Percentiles rank a stretch among this genome's conserved stretches.
These are phyloP conservation scores for Phalaenopsis equestris DNA, from an alignment of 106 monocot species.

Conservation along the genomic window DNA sequence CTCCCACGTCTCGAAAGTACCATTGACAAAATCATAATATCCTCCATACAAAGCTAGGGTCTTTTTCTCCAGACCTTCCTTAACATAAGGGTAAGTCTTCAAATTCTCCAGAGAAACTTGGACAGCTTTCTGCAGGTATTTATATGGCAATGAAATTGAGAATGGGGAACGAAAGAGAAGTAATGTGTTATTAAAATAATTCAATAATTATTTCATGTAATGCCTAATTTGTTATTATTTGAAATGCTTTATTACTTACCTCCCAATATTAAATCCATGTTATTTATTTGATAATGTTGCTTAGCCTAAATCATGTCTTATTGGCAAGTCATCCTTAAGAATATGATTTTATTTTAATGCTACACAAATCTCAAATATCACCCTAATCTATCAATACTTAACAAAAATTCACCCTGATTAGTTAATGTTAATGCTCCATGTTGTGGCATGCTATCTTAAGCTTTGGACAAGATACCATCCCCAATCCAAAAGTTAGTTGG, in stretches of 20 bases:
- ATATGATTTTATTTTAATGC: too few species aligned
- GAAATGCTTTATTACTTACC: too few species aligned
- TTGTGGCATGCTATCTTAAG: neutral
- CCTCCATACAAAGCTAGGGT: slow-evolving; percentile 28
- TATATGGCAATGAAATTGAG: neutral
- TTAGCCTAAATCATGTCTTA: too few species aligned
- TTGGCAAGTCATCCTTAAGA: too few species aligned
- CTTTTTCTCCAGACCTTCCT: slow-evolving; percentile 37
- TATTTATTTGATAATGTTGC: too few species aligned
- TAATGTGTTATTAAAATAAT: too few species aligned
- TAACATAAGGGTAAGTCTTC: slow-evolving; percentile 59
- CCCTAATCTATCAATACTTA: too few species aligned
- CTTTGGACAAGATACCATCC: neutral
- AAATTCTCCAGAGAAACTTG: slow-evolving; percentile 45
- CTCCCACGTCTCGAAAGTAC: slow-evolving; percentile 46
- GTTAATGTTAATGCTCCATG: neutral
- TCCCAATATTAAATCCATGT: too few species aligned
- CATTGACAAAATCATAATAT: slow-evolving; percentile 46
- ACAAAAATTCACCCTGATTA: too few species aligned
- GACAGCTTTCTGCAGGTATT: slow-evolving; percentile 44
- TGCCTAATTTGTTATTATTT: too few species aligned
- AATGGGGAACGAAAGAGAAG: neutral
- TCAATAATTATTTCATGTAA: too few species aligned
- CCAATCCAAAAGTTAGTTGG: neutral
- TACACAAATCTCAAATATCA: too few species aligned